These are phyloP conservation scores for Quercus tomentella DNA, from an alignment of 331 rosid species.

Conservation along the genomic window DNA sequence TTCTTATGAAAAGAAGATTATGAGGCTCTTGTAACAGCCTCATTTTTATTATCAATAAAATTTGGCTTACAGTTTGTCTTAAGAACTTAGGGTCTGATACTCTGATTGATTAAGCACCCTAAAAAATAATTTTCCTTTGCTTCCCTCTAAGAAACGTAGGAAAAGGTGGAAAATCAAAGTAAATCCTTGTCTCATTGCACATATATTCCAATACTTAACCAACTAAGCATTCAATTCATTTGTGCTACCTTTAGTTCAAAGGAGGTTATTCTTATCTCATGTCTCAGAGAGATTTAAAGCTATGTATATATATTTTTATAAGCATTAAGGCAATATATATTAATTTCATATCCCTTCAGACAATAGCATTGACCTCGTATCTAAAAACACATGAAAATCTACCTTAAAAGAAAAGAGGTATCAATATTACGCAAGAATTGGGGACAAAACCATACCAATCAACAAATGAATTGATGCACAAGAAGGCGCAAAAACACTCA, in stretches of 20 bases:
- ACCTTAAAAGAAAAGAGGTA: neutral
- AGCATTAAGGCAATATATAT: neutral
- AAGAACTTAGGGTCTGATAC: no score
- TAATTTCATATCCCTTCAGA: neutral
- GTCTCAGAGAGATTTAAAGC: neutral
- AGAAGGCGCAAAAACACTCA: neutral
- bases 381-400: neutral
- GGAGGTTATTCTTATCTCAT: neutral
- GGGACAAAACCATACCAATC: neutral
- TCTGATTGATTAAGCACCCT: no score
- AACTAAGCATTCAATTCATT: neutral
- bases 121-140: no score
- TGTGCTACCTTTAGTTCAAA: neutral
- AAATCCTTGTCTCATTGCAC: no score
- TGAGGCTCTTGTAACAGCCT: no score
- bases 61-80: no score
- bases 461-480: slow-evolving; percentile 6
- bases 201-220: neutral
- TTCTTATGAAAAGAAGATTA: no score
- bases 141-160: no score
- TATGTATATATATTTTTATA: no score
- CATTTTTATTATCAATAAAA: no score
- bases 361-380: neutral
- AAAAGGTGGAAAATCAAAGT: no score
- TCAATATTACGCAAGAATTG: neutral